These are phyloP conservation scores for Simplicillium aogashimaense DNA, from an alignment of 2,329 filamentous ascomycete species.

Conservation along the genomic window DNA sequence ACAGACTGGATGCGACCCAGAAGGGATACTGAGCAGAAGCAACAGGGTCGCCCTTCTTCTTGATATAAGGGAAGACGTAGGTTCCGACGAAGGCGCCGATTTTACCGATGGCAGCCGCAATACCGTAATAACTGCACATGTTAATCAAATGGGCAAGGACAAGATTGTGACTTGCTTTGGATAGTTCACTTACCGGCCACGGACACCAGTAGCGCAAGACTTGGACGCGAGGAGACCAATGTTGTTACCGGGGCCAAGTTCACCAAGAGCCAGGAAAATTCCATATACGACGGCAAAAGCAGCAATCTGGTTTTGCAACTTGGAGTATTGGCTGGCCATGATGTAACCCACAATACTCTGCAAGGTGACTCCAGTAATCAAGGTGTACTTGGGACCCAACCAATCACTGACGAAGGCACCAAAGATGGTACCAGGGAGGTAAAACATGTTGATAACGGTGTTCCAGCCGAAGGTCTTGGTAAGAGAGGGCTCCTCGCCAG, in stretches of 20 bases:
- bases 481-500: conserved; percentile 48
- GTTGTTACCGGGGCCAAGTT: conserved; percentile 78
- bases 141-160: no score
- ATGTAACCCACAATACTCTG: conserved; percentile 79
- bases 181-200: conserved; percentile 38
- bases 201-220: conserved; percentile 78
- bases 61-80: conserved; percentile 69
- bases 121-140: conserved; percentile 44
- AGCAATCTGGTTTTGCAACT: conserved; percentile 46
- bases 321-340: conserved; percentile 71
- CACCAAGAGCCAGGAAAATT: conserved; percentile 26
- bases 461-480: conserved; percentile 83
- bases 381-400: conserved; percentile 66
- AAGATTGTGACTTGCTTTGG: no score
- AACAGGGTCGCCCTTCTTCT: conserved; percentile 44
- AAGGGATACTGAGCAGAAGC: conserved; percentile 76
- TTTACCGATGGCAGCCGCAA: conserved; percentile 65
- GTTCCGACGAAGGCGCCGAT: conserved; percentile 79
- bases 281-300: conserved; percentile 27
- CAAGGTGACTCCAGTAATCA: conserved; percentile 58
- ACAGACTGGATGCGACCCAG: conserved; percentile 71
- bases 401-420: conserved; percentile 71
- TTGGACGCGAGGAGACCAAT: conserved; percentile 82
- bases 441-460: conserved; percentile 80
- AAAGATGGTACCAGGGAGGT: conserved; percentile 70